Evolutionary conservation across 768 basidiomycete species (phyloP).

Genomic region (Xerocomellus intermedius): DNA sequence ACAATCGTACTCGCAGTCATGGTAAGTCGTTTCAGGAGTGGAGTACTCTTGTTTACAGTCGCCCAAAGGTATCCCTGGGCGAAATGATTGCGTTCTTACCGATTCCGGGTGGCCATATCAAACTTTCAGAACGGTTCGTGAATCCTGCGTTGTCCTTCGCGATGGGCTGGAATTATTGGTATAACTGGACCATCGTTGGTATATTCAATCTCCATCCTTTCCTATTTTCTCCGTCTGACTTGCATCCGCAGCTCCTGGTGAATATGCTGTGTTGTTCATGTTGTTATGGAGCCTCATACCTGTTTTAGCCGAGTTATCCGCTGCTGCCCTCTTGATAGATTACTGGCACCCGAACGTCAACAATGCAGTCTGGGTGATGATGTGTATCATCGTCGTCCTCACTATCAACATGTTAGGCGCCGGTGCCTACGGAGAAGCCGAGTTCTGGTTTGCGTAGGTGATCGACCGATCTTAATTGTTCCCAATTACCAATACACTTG

Average conservation of each 20-base stretch:
- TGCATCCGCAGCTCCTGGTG: constrained; percentile 25
- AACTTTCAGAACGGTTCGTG: constrained; percentile 78
- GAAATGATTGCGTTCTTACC: constrained; percentile 70
- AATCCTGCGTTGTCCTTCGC: constrained; percentile 65
- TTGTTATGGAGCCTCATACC: background rate
- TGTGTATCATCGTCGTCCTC: constrained; percentile 74
- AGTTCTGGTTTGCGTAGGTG: constrained; percentile 77
- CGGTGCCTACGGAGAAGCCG: constrained; percentile 79
- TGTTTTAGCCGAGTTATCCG: constrained; percentile 31
- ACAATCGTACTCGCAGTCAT: constrained; percentile 71
- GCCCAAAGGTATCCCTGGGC: constrained; percentile 55
- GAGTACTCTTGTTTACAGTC: background rate
- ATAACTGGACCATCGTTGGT: constrained; percentile 32
- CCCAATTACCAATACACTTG: background rate
- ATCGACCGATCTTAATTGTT: background rate
- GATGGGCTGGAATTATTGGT: constrained; percentile 59
- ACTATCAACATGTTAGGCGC: constrained; percentile 75
- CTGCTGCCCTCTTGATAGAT: constrained; percentile 69
- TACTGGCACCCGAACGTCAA: constrained; percentile 62
- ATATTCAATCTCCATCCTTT: background rate
- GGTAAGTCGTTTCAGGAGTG: constrained; percentile 42
- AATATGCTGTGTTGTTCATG: background rate
- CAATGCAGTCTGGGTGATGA: constrained; percentile 76
- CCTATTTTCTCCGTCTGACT: background rate
- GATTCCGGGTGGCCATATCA: constrained; percentile 79